These are phyloP conservation scores for Adansonia digitata DNA, from an alignment of 345 rosid species.

Conservation along the genomic window DNA sequence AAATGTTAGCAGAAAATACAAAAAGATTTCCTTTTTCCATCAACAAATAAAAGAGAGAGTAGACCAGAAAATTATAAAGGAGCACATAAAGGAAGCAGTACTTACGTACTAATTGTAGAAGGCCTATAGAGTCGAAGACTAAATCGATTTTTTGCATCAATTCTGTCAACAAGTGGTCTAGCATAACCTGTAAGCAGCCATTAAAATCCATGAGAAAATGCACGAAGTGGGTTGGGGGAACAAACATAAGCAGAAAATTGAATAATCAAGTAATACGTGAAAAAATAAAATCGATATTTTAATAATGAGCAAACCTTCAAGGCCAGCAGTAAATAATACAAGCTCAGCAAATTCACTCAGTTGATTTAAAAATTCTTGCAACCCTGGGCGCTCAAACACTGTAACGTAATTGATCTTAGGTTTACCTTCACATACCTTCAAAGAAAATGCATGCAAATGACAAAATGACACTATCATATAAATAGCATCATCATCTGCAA, in stretches of 20 bases:
- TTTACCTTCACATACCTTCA: constrained; percentile 77
- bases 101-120: constrained; percentile 94
- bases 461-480: constrained; percentile 23
- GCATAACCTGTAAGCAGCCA: constrained; percentile 66
- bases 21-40: background rate
- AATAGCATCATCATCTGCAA: background rate
- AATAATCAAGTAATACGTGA: background rate
- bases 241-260: background rate
- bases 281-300: background rate
- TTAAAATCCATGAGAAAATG: constrained; percentile 5
- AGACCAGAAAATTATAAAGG: background rate
- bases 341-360: constrained; percentile 79
- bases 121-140: constrained; percentile 85
- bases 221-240: background rate
- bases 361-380: constrained; percentile 68
- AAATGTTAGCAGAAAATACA: background rate
- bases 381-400: constrained; percentile 92
- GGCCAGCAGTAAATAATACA: constrained; percentile 88
- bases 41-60: background rate
- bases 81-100: background rate
- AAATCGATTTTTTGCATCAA: constrained; percentile 66
- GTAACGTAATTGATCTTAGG: constrained; percentile 72
- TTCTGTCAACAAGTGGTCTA: constrained; percentile 84
- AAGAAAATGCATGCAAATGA: constrained; percentile 25
- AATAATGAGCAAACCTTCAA: constrained; percentile 63